Evolutionary conservation across 768 basidiomycete species (phyloP).

Genomic region (Russula sp.): DNA sequence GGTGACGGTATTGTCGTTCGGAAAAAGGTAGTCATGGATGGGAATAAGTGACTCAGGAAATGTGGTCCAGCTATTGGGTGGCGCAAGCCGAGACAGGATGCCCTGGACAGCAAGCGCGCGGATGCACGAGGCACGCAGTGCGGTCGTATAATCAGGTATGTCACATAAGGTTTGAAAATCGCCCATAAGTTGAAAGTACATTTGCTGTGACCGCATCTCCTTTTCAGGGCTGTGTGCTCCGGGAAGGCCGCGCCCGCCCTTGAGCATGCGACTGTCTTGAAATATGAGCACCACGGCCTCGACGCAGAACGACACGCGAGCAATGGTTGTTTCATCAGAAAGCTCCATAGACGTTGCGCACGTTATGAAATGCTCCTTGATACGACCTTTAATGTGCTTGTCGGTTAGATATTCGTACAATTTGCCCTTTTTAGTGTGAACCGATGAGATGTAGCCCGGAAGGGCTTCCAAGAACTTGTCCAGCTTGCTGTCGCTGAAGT

Average conservation of each 20-base stretch:
- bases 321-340: constrained; percentile 5
- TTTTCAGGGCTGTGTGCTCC: too few species aligned
- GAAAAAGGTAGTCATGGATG: neutral
- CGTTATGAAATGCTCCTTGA: constrained; percentile 16
- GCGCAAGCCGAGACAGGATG: neutral
- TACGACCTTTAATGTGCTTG: neutral
- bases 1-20: neutral
- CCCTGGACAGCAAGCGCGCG: constrained; percentile 9
- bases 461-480: constrained; percentile 19
- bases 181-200: neutral
- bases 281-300: constrained; percentile 9
- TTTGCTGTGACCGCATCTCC: fast-evolving
- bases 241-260: too few species aligned
- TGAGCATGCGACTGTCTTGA: neutral
- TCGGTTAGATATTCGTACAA: neutral
- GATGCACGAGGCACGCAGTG: constrained; percentile 13
- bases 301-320: constrained; percentile 13
- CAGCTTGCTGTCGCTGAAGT: constrained; percentile 20
- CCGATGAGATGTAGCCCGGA: constrained; percentile 18
- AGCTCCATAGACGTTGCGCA: constrained; percentile 16
- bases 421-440: neutral
- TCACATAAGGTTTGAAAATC: constrained; percentile 1
- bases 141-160: neutral
- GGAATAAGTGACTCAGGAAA: neutral
- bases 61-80: too few species aligned